Base-by-base conservation (phyloP, 768 basidiomycete species). In the Favolaschia claudopus region DNA sequence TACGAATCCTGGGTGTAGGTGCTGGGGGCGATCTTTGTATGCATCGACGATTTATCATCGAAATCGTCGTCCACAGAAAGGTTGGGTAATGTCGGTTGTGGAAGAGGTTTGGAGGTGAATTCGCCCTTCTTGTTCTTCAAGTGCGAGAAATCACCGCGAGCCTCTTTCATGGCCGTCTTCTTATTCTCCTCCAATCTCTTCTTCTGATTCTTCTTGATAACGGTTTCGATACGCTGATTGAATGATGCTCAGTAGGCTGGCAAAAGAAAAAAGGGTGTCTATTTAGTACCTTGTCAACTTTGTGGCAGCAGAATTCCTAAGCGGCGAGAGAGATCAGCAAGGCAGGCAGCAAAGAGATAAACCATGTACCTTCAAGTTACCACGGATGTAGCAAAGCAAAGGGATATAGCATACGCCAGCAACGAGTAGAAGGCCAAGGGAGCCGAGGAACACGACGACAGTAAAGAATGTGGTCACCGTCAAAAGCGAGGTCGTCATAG, bases 261-360 rank as follows among this genome's bases (percentile, higher is more conserved):
- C n/a, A 54, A 39, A 5, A 19, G 44, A 33, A 50, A 57, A 28
- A 60, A 17, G 14, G 10, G 34, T n/a, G n/a, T n/a, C 9, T 33
- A 19, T 12, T 22, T 28, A n/a, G 29, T 70, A 93, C 92, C 86
- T 98, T 98, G 80, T 99, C 96, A 46, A 98, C 94, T 75, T 98
- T 97, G 80, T 99, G 94, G 72, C 96, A 98, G 74, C 93, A 93
- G 77, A 97, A 98, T 82, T 99, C 96, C 89, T 93, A 63, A 14
- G 58, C 47, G 33, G 33, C 36, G 9, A 31, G 29, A 42, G 43
- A 52, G 37, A 44, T 60, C 36, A 45, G 33, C 33, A 24, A 43
- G 17, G 29, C n/a, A n/a, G n/a, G n/a, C n/a, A n/a, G n/a, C n/a
- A 47, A 29, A 2, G 37, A 38, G 36, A 33, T 17, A 28, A 36